Evolutionary conservation across 2,329 filamentous ascomycete species (phyloP).

Genomic region (Meredithiella fracta): DNA sequence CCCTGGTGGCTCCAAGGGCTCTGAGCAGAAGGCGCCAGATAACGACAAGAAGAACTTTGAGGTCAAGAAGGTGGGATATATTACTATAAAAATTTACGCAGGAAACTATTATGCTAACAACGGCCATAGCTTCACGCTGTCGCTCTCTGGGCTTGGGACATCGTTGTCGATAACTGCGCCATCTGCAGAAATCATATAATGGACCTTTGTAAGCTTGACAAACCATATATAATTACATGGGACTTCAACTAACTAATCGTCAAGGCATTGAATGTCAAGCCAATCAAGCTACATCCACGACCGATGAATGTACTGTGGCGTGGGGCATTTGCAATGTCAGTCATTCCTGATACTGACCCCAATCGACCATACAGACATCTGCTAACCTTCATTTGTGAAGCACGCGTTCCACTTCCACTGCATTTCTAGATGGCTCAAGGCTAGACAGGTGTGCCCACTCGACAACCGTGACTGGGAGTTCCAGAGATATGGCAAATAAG

Average conservation of each 20-base stretch:
- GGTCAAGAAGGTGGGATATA: slow-evolving; percentile 71
- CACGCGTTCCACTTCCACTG: slow-evolving; percentile 99
- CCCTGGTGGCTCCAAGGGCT: slow-evolving; percentile 41
- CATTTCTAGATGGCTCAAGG: slow-evolving; percentile 97
- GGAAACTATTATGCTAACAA: neutral
- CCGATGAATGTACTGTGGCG: slow-evolving; percentile 93
- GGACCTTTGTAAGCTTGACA: slow-evolving; percentile 65
- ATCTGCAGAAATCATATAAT: slow-evolving; percentile 99
- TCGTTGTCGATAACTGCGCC: slow-evolving; percentile 97
- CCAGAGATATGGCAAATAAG: slow-evolving; percentile 78
- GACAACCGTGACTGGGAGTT: slow-evolving; percentile 99
- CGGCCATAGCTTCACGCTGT: slow-evolving; percentile 45
- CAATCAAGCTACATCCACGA: slow-evolving; percentile 92
- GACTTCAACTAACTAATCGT: slow-evolving; percentile 5
- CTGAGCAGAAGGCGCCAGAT: slow-evolving; percentile 28
- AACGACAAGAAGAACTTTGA: slow-evolving; percentile 91
- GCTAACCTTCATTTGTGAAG: slow-evolving; percentile 28
- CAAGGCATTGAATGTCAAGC: slow-evolving; percentile 93
- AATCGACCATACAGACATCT: neutral
- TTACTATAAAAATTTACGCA: neutral
- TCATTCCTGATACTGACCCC: slow-evolving; percentile 16
- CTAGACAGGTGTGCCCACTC: slow-evolving; percentile 91
- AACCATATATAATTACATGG: no score
- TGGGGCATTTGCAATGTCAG: slow-evolving; percentile 98
- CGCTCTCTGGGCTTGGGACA: slow-evolving; percentile 97